A percentile compares a stretch with the other conserved stretches of the same genome.
Evolutionary conservation across 208 protist genomes (phyloP).

Genomic region (Vickermania ingenoplastis): DNA sequence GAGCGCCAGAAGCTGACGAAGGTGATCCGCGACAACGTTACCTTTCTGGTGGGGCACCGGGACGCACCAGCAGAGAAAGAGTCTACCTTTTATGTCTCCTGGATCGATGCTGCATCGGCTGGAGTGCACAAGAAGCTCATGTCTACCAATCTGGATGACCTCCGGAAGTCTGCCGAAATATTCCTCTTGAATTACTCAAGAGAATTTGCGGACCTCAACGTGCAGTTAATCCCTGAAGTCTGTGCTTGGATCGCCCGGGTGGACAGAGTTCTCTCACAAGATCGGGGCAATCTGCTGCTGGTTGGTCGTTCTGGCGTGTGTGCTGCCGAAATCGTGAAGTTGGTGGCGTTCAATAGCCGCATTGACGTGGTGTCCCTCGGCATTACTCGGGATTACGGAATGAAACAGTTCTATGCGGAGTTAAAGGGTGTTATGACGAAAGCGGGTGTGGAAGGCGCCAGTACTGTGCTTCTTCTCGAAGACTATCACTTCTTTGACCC

Average conservation of each 20-base stretch:
- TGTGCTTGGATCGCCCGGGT: conserved; percentile 88
- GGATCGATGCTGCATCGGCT: conserved; percentile 29
- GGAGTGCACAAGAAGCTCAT: conserved; percentile 49
- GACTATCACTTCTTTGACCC: conserved; percentile 92
- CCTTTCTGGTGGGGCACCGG: conserved; percentile 64
- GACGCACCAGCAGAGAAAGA: conserved; percentile 64
- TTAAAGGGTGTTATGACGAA: conserved; percentile 88
- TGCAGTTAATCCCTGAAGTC: conserved; percentile 94
- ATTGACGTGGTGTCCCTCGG: conserved; percentile 86
- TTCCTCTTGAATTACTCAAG: conserved; percentile 85
- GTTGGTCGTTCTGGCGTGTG: conserved; percentile 92
- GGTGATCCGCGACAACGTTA: conserved; percentile 69
- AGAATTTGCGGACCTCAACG: conserved; percentile 88
- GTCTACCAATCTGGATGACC: conserved; percentile 40
- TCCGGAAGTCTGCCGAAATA: conserved; percentile 64
- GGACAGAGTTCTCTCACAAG: conserved; percentile 94
- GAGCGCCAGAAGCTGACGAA: conserved; percentile 64
- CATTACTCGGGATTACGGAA: conserved; percentile 85
- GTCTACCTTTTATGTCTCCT: conserved; percentile 63
- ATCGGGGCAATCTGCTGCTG: conserved; percentile 91
- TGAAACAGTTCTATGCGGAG: conserved; percentile 93
- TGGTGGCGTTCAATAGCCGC: conserved; percentile 88
- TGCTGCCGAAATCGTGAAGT: conserved; percentile 77
- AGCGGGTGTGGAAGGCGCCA: conserved; percentile 87
- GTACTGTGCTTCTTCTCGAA: conserved; percentile 90